phyloP scores from a whole-genome alignment of 805 yeast genomes.

The Tetrapisispora taiwanensis region DNA sequence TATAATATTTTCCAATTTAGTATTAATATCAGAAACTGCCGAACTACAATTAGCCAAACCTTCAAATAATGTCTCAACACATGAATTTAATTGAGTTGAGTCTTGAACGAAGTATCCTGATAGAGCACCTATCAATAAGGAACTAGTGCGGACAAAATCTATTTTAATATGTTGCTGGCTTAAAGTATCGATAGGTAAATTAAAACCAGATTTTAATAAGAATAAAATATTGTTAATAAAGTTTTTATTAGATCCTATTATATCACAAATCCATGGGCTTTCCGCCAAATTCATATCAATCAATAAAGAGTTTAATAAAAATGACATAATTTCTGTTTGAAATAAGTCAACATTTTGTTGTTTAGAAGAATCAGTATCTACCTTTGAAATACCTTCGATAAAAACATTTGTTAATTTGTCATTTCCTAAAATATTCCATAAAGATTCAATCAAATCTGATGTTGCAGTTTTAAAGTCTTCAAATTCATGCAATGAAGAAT shows the following conservation, averaged over 20 bases:
- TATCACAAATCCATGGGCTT: conserved; percentile 24
- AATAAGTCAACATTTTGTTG: conserved; percentile 12
- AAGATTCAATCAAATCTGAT: conserved; percentile 63
- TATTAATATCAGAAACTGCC: conserved; percentile 10
- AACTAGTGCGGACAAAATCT: conserved; percentile 24
- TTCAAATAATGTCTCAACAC: conserved; percentile 22
- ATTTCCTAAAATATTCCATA: conserved; percentile 56
- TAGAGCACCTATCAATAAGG: conserved; percentile 20
- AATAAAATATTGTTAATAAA: conserved; percentile 17
- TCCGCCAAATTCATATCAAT: conserved; percentile 21
- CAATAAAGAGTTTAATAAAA: conserved; percentile 19
- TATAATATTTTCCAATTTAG: conserved; percentile 22
- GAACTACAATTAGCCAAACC: conserved; percentile 20
- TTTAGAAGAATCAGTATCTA: conserved; percentile 2
- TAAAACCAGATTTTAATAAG: conserved; percentile 21
- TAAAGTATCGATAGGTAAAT: conserved; percentile 8
- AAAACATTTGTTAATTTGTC: conserved; percentile 25
- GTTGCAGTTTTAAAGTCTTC: conserved; percentile 60
- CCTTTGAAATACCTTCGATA: conserved; percentile 15
- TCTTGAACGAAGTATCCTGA: conserved; percentile 23
- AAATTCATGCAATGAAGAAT: conserved; percentile 39
- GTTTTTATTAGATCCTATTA: conserved; percentile 13
- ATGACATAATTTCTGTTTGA: conserved; percentile 28
- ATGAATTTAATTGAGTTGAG: conserved; percentile 12
- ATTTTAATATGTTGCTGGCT: conserved; percentile 11